Percentiles rank a stretch among this genome's conserved stretches.
phyloP scores from a whole-genome alignment of 371 early-diverging fungal genomes.

The Rhizopus delemar region DNA sequence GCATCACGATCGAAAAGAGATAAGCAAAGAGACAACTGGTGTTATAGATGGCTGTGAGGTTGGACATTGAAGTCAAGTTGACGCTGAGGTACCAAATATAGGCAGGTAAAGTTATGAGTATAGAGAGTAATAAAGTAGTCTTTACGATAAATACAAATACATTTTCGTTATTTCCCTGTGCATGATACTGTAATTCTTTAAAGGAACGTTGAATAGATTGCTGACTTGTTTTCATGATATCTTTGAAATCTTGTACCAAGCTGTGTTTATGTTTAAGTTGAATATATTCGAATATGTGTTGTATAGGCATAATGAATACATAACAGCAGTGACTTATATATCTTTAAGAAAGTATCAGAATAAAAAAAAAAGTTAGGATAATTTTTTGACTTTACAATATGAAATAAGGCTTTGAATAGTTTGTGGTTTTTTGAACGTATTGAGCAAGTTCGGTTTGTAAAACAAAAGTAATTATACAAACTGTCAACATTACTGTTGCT shows the following conservation, averaged over 20 bases:
- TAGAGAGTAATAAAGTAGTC: slow-evolving; percentile 40
- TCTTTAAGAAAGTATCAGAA: slow-evolving; percentile 24
- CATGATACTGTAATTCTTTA: slow-evolving; percentile 20
- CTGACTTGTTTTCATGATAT: slow-evolving; percentile 8
- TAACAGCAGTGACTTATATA: slow-evolving; percentile 77
- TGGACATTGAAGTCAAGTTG: slow-evolving; percentile 73
- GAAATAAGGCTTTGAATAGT: slow-evolving; percentile 75
- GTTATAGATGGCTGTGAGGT: slow-evolving; percentile 81
- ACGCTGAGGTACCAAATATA: slow-evolving; percentile 85
- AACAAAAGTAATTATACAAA: slow-evolving; percentile 66
- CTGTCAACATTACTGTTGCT: slow-evolving; percentile 47
- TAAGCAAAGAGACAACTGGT: slow-evolving; percentile 82
- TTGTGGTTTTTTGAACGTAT: slow-evolving; percentile 61
- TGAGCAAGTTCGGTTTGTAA: slow-evolving; percentile 70
- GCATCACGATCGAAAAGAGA: slow-evolving; percentile 69
- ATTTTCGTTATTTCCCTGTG: slow-evolving; percentile 13
- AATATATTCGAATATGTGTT: slow-evolving; percentile 53
- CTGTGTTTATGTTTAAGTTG: neutral
- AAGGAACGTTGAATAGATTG: slow-evolving; percentile 16
- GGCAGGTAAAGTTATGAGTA: slow-evolving; percentile 66
- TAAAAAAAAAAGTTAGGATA: neutral
- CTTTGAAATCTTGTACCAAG: slow-evolving; percentile 8
- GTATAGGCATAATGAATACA: slow-evolving; percentile 67
- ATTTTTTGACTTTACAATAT: slow-evolving; percentile 56
- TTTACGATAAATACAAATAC: slow-evolving; percentile 17